Base-by-base conservation (phyloP, 345 rosid genomes). In the Rubroshorea leprosula region DNA sequence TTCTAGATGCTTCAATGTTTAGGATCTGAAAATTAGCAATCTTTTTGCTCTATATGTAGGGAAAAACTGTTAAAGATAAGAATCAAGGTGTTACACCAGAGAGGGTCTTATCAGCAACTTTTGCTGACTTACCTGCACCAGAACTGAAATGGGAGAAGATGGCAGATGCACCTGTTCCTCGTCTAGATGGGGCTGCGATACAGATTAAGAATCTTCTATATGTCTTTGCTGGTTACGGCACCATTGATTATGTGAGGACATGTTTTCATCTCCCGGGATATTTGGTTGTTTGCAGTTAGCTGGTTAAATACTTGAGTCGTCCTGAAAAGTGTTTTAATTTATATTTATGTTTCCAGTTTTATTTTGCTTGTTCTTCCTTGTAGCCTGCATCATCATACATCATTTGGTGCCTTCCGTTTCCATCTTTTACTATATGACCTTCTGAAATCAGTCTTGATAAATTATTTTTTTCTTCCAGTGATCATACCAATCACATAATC, bases 151-250 rank as follows among this genome's bases (percentile, higher is more conserved):
- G 97, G 99, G 81, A 87, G 77, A 84, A 85, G 79, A 93, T 93
- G 99, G 55, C 80, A 24, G 20, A 75, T 78, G 84, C 99, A 0
- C 97, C 96, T 23, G 96, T 93, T 45, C 99, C 97, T 77, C 95
- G 97, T 31, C 68, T 93, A 12, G 99, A 87, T 63, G 97, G 99
- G 58, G 96, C 97, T 51, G 94, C 96, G 0, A 68, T 87, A 55
- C 99, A 93, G 84, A 87, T 93, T 41, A 71, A 68, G 74, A 72
- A 89, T 66, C 83, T 70, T 57, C 78, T 93, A 0, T 93, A 61
- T 38, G 99, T 93, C 4, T 93, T 93, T 74, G 99, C 99, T 38
- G 97, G 99, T 50, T 93, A 93, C 57, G 91, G 94, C 58, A 84
- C 83, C 56, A 86, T 89, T 51, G 80, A 93, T 70, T 63, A 45